Base-by-base conservation (phyloP, 352 stramenopile species). In the Phytophthora niederhauseri region DNA sequence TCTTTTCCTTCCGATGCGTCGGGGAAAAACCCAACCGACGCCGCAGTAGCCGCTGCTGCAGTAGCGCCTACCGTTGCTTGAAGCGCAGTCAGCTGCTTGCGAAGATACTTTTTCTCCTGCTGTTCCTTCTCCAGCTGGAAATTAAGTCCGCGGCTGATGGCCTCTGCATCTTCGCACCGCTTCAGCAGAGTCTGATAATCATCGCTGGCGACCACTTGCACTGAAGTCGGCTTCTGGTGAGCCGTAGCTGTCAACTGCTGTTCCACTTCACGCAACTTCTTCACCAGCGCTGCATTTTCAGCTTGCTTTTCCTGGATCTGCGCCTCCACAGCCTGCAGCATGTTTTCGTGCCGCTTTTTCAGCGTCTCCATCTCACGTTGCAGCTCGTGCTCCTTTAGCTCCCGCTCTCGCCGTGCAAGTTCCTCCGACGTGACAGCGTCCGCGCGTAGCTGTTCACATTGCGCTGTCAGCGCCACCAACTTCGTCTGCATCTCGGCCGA, bases 41-140 rank as follows among this genome's bases (percentile, higher is more conserved):
- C 65, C n/a, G 72, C 72, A 31, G 72, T 78, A 28, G 59, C 60
- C 15, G 58, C 70, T 12, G 68, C 71, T n/a, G 68, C 64, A 15
- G 68, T 65, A 26, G 43, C 48, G 1, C 73, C 70, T 9, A 77
- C 57, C 0, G 68, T 66, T 31, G 68, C 66, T 46, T 90, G 74
- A 14, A 87, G 49, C 45, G 73, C 70, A 3, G 73, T 60, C 2
- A 92, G 62, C 51, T 95, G 81, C 64, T 88, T 89, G 60, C 84
- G 81, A 7, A 93, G 53, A 36, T 84, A 91, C 19, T 89, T 91
- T 57, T 93, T 95, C 72, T 93, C 84, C 22, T 93, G 73, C 50
- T 90, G 78, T 19, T 88, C 83, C 51, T 93, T 93, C 38, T 91
- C 73, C 12, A 95, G 56, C 65, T 95, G 87, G 55, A 88, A 93